A percentile compares a stretch with the other conserved stretches of the same genome.
Evolutionary conservation across 2,329 filamentous ascomycete genomes (phyloP).

Genomic region (Trichoderma pleuroti): DNA sequence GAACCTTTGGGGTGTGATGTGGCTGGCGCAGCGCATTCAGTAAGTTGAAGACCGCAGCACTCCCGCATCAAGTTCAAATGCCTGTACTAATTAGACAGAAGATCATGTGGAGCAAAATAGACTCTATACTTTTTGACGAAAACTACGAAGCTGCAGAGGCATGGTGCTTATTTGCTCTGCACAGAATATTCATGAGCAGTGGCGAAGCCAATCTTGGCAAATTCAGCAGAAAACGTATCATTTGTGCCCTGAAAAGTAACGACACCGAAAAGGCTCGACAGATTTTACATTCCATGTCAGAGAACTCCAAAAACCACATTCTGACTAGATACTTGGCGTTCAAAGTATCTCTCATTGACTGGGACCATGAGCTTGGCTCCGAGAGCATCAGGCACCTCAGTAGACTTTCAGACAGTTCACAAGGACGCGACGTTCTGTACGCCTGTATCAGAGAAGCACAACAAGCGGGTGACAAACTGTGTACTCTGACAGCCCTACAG

Average conservation of each 20-base stretch:
- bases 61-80: not conserved
- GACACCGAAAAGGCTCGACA: constrained; percentile 26
- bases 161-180: constrained; percentile 71
- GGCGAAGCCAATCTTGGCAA: constrained; percentile 66
- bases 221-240: constrained; percentile 67
- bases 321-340: constrained; percentile 73
- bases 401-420: constrained; percentile 47
- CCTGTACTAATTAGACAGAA: constrained; percentile 35
- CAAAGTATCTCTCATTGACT: constrained; percentile 61
- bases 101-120: constrained; percentile 80
- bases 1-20: constrained; percentile 54
- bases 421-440: constrained; percentile 61
- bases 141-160: constrained; percentile 53
- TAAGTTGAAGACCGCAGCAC: constrained; percentile 34
- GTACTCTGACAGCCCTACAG: constrained; percentile 44
- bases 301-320: constrained; percentile 54
- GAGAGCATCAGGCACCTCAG: constrained; percentile 62
- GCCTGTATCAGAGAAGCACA: constrained; percentile 79
- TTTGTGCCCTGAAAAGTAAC: constrained; percentile 58
- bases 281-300: constrained; percentile 57
- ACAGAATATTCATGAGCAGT: constrained; percentile 62
- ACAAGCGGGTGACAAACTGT: constrained; percentile 56
- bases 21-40: constrained; percentile 65
- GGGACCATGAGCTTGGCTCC: constrained; percentile 56
- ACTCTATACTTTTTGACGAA: constrained; percentile 51